Conservation (phyloP, 2,329 filamentous ascomycete genomes). For the Gnomoniopsis smithogilvyi region DNA sequence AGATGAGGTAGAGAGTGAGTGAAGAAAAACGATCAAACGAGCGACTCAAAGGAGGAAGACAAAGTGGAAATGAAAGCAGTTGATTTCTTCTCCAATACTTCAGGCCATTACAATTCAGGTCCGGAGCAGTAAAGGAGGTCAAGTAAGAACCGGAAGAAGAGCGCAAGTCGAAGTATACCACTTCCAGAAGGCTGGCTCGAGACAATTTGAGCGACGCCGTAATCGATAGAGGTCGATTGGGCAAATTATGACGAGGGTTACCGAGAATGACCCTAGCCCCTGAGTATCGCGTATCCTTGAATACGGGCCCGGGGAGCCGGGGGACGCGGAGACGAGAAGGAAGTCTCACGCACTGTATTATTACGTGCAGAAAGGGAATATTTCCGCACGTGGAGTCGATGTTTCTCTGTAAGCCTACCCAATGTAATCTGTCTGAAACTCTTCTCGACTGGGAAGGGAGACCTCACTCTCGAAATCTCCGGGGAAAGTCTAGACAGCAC, state of each 20-base stretch:
- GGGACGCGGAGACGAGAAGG: background rate
- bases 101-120: background rate
- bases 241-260: slow-evolving; percentile 5
- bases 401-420: background rate
- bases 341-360: background rate
- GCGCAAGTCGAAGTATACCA: background rate
- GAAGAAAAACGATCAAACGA: slow-evolving; percentile 2
- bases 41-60: slow-evolving; percentile 13
- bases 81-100: background rate
- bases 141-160: background rate
- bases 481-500: too few relatives aligned
- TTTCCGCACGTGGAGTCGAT: background rate
- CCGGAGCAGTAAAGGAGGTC: background rate
- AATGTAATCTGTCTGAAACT: background rate
- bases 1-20: background rate
- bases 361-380: background rate
- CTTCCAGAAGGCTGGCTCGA: background rate
- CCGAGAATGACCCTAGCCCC: background rate
- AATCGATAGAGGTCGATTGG: background rate
- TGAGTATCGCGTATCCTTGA: background rate
- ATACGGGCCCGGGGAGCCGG: background rate
- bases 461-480: too few relatives aligned
- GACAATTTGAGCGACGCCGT: background rate
- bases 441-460: background rate
- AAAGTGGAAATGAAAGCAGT: background rate